Percentiles rank a stretch among this genome's conserved stretches.
Conservation (phyloP, 176 grass and related monocot species). For the Alopecurus myosuroides region DNA sequence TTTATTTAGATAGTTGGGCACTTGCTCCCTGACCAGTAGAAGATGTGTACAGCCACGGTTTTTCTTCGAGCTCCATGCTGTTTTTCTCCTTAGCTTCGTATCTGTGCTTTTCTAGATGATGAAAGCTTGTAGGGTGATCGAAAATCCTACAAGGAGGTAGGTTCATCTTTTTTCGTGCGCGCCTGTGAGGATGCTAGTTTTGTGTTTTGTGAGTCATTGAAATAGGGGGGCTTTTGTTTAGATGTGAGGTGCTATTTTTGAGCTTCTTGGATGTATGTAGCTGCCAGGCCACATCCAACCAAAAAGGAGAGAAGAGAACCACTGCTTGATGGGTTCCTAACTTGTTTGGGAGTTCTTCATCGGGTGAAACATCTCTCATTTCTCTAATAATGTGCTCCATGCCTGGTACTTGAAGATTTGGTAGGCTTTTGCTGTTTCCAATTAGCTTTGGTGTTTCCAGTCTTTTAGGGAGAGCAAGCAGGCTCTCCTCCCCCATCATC, state of each 20-base stretch:
- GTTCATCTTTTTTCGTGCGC: not conserved
- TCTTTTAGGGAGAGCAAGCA: constrained; percentile 32
- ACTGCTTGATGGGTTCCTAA: constrained; percentile 21
- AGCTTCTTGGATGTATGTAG: not conserved
- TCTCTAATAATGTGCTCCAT: constrained; percentile 21
- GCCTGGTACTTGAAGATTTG: constrained; percentile 48
- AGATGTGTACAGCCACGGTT: too few species aligned
- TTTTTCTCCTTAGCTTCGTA: constrained; percentile 17
- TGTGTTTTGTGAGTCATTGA: constrained; percentile 11
- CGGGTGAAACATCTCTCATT: constrained; percentile 22
- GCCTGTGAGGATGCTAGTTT: not conserved
- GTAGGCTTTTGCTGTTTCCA: constrained; percentile 53
- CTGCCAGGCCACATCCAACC: constrained; percentile 27
- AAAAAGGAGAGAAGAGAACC: not conserved
- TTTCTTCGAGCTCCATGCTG: too few species aligned
- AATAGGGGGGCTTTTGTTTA: not conserved
- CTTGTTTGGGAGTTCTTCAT: constrained; percentile 34
- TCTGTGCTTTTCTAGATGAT: not conserved
- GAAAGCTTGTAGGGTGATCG: constrained; percentile 15
- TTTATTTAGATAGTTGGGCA: constrained; percentile 3
- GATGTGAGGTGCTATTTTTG: constrained; percentile 23
- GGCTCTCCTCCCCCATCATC: constrained; percentile 31
- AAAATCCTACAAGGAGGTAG: not conserved
- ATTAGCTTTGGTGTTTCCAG: constrained; percentile 45
- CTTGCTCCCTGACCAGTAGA: too few species aligned